Conservation (phyloP, 2,329 filamentous ascomycete species). For the Colletotrichum cereale region DNA sequence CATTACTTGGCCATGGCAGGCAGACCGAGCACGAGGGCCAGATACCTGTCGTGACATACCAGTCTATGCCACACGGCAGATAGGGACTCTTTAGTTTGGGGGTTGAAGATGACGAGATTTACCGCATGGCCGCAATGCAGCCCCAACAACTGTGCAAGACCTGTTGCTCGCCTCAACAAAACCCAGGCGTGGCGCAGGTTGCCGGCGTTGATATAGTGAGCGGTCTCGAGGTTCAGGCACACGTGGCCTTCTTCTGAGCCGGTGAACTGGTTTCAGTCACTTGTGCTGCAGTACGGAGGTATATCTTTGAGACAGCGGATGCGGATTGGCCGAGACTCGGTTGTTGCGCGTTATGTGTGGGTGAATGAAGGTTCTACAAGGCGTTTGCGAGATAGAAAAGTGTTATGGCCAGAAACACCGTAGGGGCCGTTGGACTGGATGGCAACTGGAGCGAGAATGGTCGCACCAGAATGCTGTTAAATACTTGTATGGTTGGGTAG, state of each 20-base stretch:
- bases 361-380: constrained; percentile 21
- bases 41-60: constrained; percentile 50
- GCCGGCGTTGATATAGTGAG: constrained; percentile 52
- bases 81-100: constrained; percentile 19
- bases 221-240: constrained; percentile 56
- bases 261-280: constrained; percentile 49
- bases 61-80: constrained; percentile 53
- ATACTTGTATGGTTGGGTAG: background rate
- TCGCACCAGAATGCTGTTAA: background rate
- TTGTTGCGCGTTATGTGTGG: constrained; percentile 44
- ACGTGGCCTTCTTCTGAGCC: constrained; percentile 55
- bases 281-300: constrained; percentile 48
- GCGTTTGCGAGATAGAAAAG: constrained; percentile 14
- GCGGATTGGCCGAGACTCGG: constrained; percentile 42
- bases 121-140: constrained; percentile 48
- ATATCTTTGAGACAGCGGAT: constrained; percentile 46
- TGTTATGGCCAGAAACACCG: constrained; percentile 6
- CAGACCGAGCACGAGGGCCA: constrained; percentile 55
- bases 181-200: constrained; percentile 57
- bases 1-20: constrained; percentile 44
- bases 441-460: background rate
- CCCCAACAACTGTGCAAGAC: constrained; percentile 56
- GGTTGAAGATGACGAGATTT: background rate
- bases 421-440: background rate
- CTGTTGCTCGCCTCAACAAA: constrained; percentile 52